Conservation (phyloP, 2,329 filamentous ascomycete genomes). For the Diaporthe eres region DNA sequence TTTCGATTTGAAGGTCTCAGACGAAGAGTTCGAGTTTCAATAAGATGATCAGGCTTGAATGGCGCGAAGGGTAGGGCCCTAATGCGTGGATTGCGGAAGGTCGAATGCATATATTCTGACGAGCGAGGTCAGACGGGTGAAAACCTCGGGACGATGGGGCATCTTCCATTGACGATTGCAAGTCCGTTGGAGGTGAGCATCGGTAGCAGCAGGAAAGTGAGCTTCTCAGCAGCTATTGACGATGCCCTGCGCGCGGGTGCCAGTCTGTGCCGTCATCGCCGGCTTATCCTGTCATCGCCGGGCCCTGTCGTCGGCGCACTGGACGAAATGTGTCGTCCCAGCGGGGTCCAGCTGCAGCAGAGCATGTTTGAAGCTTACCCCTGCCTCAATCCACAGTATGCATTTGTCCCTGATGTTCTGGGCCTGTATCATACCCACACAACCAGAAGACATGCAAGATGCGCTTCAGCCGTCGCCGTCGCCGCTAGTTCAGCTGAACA, state of each 20-base stretch:
- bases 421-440: background rate
- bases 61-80: too few species aligned
- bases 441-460: background rate
- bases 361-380: background rate
- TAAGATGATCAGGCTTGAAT: too few species aligned
- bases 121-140: too few species aligned
- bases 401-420: background rate
- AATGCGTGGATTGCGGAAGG: too few species aligned
- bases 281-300: background rate
- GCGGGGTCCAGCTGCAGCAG: background rate
- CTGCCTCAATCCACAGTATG: background rate
- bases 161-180: background rate
- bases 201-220: background rate
- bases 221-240: background rate
- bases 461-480: background rate
- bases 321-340: background rate
- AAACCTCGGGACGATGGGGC: too few species aligned
- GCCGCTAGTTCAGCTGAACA: background rate
- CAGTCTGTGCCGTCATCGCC: background rate
- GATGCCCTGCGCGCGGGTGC: background rate
- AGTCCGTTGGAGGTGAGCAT: too few species aligned
- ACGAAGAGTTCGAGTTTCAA: too few species aligned
- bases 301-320: background rate
- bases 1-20: too few species aligned
- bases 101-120: too few species aligned